Conservation (phyloP, 2,329 filamentous ascomycete species). For the Epichloe hybrida region DNA sequence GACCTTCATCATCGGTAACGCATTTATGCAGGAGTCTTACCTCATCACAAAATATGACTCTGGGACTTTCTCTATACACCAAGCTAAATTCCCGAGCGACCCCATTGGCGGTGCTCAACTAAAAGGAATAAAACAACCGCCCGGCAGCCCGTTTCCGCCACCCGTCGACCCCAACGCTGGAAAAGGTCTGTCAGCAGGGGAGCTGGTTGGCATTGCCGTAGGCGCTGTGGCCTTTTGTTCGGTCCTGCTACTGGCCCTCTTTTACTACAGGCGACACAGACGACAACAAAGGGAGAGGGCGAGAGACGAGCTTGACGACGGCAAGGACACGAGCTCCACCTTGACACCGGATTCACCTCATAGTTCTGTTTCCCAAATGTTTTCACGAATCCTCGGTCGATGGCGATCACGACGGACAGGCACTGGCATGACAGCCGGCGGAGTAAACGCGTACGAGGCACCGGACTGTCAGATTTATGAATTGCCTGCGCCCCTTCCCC, state of each 20-base stretch:
- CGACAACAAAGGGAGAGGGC: conserved; percentile 17
- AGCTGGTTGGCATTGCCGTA: conserved; percentile 33
- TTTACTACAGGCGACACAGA: conserved; percentile 21
- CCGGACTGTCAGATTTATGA: conserved; percentile 38
- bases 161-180: conserved; percentile 13
- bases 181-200: conserved; percentile 23
- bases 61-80: conserved; percentile 38
- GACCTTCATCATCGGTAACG: conserved; percentile 47
- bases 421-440: conserved; percentile 10
- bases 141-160: conserved; percentile 33
- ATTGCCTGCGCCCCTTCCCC: conserved; percentile 30
- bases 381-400: conserved; percentile 28
- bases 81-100: conserved; percentile 37
- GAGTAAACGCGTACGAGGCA: conserved; percentile 19
- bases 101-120: conserved; percentile 27
- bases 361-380: conserved; percentile 14
- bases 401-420: conserved; percentile 17
- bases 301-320: conserved; percentile 16
- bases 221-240: conserved; percentile 23
- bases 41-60: conserved; percentile 43
- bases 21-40: conserved; percentile 58
- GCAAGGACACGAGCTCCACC: conserved; percentile 24
- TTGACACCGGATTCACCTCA: conserved; percentile 15
- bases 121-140: conserved; percentile 27
- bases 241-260: conserved; percentile 16